Evolutionary conservation across 1,284 basidiomycete genomes (phyloP).

Genomic region (Volvariella surrecta): DNA sequence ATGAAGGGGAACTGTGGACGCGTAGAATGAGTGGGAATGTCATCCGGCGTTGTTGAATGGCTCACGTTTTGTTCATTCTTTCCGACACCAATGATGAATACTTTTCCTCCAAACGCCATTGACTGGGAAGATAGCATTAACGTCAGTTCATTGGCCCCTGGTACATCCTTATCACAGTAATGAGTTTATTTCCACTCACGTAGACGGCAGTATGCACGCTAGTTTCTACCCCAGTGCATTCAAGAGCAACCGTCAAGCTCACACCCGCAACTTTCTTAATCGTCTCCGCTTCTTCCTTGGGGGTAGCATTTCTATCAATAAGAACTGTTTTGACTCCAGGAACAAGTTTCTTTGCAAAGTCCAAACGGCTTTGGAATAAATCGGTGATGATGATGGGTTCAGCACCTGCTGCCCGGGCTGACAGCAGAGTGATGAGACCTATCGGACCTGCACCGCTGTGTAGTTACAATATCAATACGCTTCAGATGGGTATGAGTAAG

Average conservation of each 20-base stretch:
- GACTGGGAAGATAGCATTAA: conserved; percentile 26
- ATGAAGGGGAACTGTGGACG: conserved; percentile 67
- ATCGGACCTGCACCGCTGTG: conserved; percentile 83
- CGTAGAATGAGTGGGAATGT: conserved; percentile 6
- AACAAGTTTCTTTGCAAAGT: conserved; percentile 75
- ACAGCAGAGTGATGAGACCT: conserved; percentile 72
- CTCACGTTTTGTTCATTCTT: conserved; percentile 47
- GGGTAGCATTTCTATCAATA: conserved; percentile 31
- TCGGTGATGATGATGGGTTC: conserved; percentile 74
- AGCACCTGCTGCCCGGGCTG: conserved; percentile 75
- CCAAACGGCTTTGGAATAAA: conserved; percentile 70
- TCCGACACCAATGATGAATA: conserved; percentile 60
- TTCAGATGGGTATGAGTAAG: too few relatives aligned
- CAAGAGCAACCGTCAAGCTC: conserved; percentile 43
- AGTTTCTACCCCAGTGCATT: conserved; percentile 74
- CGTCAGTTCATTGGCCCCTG: not conserved
- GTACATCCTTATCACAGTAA: not conserved
- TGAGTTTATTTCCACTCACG: conserved; percentile 38
- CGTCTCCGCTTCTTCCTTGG: conserved; percentile 39
- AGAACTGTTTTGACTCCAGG: conserved; percentile 57
- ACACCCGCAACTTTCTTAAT: conserved; percentile 42
- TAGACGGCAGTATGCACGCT: conserved; percentile 63
- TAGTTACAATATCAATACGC: too few relatives aligned
- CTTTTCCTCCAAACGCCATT: conserved; percentile 48
- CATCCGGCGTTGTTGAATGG: not conserved